Conservation (phyloP, 768 basidiomycete genomes). For the Coprinopsis sp. region DNA sequence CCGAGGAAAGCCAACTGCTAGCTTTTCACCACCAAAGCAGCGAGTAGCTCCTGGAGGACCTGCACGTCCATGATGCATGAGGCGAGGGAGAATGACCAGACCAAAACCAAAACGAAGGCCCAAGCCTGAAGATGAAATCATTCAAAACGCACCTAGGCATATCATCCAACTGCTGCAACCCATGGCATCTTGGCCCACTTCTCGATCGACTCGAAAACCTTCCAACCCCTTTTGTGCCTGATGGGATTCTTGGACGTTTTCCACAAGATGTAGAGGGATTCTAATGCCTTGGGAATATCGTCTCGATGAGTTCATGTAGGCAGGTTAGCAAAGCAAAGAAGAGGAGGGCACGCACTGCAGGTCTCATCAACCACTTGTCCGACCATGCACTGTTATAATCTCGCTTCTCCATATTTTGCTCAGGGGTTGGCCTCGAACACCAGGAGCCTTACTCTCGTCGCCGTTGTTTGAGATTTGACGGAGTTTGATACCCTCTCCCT, state of each 20-base stretch:
- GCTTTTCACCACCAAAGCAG: too few species aligned
- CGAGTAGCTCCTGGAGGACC: too few species aligned
- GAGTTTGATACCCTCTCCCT: too few species aligned
- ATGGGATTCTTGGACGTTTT: slow-evolving; percentile 42
- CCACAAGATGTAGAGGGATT: slow-evolving; percentile 53
- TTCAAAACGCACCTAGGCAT: slow-evolving; percentile 51
- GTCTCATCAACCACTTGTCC: slow-evolving; percentile 37
- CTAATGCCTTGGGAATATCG: slow-evolving; percentile 36
- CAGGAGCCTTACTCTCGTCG: slow-evolving; percentile 21
- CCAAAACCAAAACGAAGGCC: too few species aligned
- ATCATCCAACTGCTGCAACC: too few species aligned
- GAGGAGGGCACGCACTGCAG: slow-evolving; percentile 36
- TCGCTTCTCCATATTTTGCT: slow-evolving; percentile 14
- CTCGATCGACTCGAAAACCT: slow-evolving; percentile 45
- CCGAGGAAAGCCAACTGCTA: too few species aligned
- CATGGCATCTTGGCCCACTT: slow-evolving; percentile 36
- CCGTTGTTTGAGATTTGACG: too few species aligned
- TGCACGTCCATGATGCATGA: too few species aligned
- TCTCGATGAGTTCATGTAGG: neutral
- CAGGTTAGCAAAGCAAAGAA: neutral
- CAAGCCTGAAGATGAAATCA: too few species aligned
- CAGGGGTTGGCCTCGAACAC: slow-evolving; percentile 16
- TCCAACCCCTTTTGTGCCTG: slow-evolving; percentile 53
- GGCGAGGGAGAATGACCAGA: too few species aligned
- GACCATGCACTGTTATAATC: slow-evolving; percentile 36